Conservation (phyloP, 2,329 filamentous ascomycete genomes). For the Raffaelea albimanens region DNA sequence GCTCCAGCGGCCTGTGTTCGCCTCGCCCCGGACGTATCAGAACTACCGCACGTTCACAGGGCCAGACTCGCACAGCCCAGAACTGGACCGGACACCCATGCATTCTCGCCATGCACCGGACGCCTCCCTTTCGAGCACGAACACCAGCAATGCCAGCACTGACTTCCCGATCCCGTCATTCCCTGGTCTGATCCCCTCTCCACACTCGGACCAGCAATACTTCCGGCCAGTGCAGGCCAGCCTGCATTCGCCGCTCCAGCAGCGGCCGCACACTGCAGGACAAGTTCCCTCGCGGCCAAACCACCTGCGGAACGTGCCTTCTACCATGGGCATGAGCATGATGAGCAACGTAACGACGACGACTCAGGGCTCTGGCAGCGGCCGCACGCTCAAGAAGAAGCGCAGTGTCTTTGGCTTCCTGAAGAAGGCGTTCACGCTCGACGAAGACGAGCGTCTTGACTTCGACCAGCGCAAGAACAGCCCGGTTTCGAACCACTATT, state of each 20-base stretch:
- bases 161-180: slow-evolving; percentile 28
- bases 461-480: slow-evolving; percentile 47
- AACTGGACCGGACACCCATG: slow-evolving; percentile 29
- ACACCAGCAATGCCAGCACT: slow-evolving; percentile 14
- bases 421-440: slow-evolving; percentile 57
- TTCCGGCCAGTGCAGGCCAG: slow-evolving; percentile 55
- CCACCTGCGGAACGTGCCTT: slow-evolving; percentile 40
- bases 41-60: slow-evolving; percentile 17
- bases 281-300: slow-evolving; percentile 22
- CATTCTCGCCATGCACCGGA: not conserved
- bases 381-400: slow-evolving; percentile 50
- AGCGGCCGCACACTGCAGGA: slow-evolving; percentile 45
- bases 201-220: slow-evolving; percentile 44
- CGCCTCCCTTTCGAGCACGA: slow-evolving; percentile 14
- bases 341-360: slow-evolving; percentile 44
- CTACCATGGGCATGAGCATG: slow-evolving; percentile 47
- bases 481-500: slow-evolving; percentile 36
- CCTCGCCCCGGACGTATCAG: slow-evolving; percentile 21
- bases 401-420: slow-evolving; percentile 59
- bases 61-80: slow-evolving; percentile 39
- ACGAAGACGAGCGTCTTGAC: slow-evolving; percentile 51
- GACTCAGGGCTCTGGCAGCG: slow-evolving; percentile 27
- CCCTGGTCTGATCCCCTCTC: slow-evolving; percentile 33
- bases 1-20: slow-evolving; percentile 22
- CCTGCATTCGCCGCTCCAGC: slow-evolving; percentile 54